These are phyloP conservation scores for Senna tora DNA, from an alignment of 306 rosid genomes.

Conservation along the genomic window DNA sequence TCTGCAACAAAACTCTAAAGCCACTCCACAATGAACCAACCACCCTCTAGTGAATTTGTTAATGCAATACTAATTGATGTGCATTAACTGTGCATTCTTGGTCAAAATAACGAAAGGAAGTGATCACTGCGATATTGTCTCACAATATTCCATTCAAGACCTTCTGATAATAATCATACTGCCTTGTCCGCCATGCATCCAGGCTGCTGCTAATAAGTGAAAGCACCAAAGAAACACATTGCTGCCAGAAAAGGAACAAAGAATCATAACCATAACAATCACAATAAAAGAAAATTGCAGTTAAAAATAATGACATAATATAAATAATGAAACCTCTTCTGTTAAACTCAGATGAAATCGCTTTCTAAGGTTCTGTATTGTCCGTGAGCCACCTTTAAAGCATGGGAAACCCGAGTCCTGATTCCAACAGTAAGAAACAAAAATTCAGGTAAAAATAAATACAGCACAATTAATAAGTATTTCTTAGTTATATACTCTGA, in stretches of 20 bases:
- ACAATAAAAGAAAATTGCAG: slow-evolving; percentile 20
- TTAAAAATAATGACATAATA: neutral
- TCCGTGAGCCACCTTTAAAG: slow-evolving; percentile 95
- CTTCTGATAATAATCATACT: slow-evolving; percentile 96
- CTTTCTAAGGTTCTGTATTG: slow-evolving; percentile 93
- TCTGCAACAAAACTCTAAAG: slow-evolving; percentile 41
- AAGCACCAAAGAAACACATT: slow-evolving; percentile 97
- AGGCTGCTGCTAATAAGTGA: slow-evolving; percentile 96
- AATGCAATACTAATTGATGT: slow-evolving; percentile 32
- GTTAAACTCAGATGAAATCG: slow-evolving; percentile 93
- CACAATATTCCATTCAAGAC: slow-evolving; percentile 97
- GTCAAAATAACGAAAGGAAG: slow-evolving; percentile 46
- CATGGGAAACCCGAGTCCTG: slow-evolving; percentile 99
- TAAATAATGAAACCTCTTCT: slow-evolving; percentile 78
- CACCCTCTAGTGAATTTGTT: slow-evolving; percentile 33
- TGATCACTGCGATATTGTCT: slow-evolving; percentile 42
- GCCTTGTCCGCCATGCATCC: slow-evolving; percentile 99
- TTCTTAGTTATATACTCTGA: slow-evolving; percentile 13
- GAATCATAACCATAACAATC: slow-evolving; percentile 28
- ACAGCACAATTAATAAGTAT: slow-evolving; percentile 9
- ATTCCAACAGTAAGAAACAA: slow-evolving; percentile 40
- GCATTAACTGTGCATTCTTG: slow-evolving; percentile 43
- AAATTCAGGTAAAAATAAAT: slow-evolving; percentile 34
- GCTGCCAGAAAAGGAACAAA: slow-evolving; percentile 53
- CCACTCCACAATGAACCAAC: slow-evolving; percentile 47